Percentiles rank a stretch among this genome's conserved stretches.
These are phyloP conservation scores for Tribonema minus DNA, from an alignment of 108 stramenopile species.

Conservation along the genomic window DNA sequence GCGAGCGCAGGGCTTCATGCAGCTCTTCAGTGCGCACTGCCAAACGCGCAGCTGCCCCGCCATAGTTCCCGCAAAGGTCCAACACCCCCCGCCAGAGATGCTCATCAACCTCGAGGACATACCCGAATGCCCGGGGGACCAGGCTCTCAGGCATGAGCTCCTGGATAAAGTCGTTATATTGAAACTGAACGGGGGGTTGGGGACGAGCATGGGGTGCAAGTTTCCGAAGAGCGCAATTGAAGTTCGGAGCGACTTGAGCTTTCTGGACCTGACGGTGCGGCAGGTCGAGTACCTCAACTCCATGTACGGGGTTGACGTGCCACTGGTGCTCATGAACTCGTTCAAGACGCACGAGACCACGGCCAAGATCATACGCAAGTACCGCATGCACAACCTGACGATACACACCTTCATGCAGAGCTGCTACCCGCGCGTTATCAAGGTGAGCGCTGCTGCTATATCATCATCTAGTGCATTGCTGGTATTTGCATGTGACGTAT, in stretches of 20 bases:
- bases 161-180: slow-evolving; percentile 91
- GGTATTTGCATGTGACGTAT: too few relatives aligned
- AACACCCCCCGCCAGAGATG: slow-evolving; percentile 7
- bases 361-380: slow-evolving; percentile 72
- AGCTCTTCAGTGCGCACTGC: slow-evolving; percentile 51
- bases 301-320: slow-evolving; percentile 53
- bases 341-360: slow-evolving; percentile 95
- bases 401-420: slow-evolving; percentile 61
- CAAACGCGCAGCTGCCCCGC: slow-evolving; percentile 29
- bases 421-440: slow-evolving; percentile 52
- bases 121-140: slow-evolving; percentile 45
- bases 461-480: too few relatives aligned
- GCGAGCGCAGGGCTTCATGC: slow-evolving; percentile 25
- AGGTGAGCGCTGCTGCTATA: too few relatives aligned
- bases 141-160: slow-evolving; percentile 59
- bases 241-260: slow-evolving; percentile 49
- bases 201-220: slow-evolving; percentile 91
- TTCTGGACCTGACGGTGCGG: slow-evolving; percentile 51
- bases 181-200: slow-evolving; percentile 99
- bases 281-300: slow-evolving; percentile 53
- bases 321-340: slow-evolving; percentile 96
- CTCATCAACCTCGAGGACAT: slow-evolving; percentile 38
- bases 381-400: slow-evolving; percentile 59
- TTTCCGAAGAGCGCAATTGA: slow-evolving; percentile 54
- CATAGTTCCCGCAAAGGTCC: slow-evolving; percentile 26